Evolutionary conservation across 2,329 filamentous ascomycete species (phyloP), one percentile per base, ranked within the genome.

Genomic region (Ceratocystis ficicola): DNA sequence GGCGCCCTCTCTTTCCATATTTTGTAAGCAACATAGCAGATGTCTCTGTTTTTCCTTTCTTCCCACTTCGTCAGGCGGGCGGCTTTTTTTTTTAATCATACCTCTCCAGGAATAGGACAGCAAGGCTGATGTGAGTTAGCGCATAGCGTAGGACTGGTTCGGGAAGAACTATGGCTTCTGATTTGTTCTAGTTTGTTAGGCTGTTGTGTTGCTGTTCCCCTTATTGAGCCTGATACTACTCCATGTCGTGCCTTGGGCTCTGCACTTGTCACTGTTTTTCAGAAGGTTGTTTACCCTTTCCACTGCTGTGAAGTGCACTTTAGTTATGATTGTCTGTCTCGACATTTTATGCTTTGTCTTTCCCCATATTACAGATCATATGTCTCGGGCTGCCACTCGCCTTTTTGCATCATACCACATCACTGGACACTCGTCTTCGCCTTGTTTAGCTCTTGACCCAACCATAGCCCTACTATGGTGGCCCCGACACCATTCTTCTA

Each of bases 401-500:
- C 46, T 5, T 15, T 17, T 7, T 22, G 20, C 20, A 4, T 32
- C 10, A 36, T 36, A 36, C 32, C 32, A 36, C 36, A 41, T 12
- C 36, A 41, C 36, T 41, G 36, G 36, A 12, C 8, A 41, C 36
- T 41, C 12, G 36, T 8, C 46, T 22, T 17, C n/a, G 46, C 17
- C 46, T 4, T 22, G n/a, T 5, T 22, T n/a, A 50, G 17, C 22
- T n/a, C n/a, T 50, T n/a, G 7, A 50, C 46, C 36, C 10, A 41
- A 41, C 36, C 4, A 3, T 41, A 10, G 46, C n/a, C 17, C n/a
- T 7, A 22, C 52, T 8, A 57, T 67, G 63, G 59, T 63, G 36
- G 46, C 63, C n/a, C 63, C 60, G 7, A 44, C 66, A 8, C 28
- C 63, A 32, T 62, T 78, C 70, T 79, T 78, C 12, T 76, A 78